These are phyloP conservation scores for Cucurbita argyrosperma DNA, from an alignment of 306 rosid genomes.

Conservation along the genomic window DNA sequence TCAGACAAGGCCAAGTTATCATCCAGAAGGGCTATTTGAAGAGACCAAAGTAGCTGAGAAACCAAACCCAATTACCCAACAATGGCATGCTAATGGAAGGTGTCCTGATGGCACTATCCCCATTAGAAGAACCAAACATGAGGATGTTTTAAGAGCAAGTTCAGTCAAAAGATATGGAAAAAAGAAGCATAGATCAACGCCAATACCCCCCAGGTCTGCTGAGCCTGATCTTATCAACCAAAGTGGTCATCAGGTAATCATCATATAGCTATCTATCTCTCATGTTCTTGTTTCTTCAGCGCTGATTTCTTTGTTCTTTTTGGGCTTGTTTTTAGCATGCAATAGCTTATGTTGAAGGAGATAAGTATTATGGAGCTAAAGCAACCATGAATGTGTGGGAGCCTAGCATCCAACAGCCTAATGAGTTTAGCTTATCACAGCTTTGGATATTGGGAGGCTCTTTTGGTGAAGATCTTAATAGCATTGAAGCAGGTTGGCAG, in stretches of 20 bases:
- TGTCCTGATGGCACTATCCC: conserved; percentile 88
- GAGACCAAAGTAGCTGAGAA: conserved; percentile 47
- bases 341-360: conserved; percentile 92
- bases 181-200: conserved; percentile 64
- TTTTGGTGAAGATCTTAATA: conserved; percentile 93
- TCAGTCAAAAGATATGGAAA: conserved; percentile 75
- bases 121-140: conserved; percentile 68
- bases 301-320: neutral
- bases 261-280: neutral
- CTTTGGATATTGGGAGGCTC: conserved; percentile 94
- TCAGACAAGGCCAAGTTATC: conserved; percentile 82
- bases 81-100: conserved; percentile 74
- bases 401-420: conserved; percentile 82
- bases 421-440: conserved; percentile 97
- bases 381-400: conserved; percentile 99
- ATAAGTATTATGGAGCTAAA: conserved; percentile 84
- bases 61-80: conserved; percentile 39
- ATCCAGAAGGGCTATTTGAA: conserved; percentile 71
- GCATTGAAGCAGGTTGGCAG: conserved; percentile 99
- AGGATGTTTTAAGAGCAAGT: conserved; percentile 81
- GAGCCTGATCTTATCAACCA: conserved; percentile 82
- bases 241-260: conserved; percentile 90
- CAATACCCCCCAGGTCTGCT: conserved; percentile 92
- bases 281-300: neutral
- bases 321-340: conserved; percentile 56